These are phyloP conservation scores for Leptographium wingfieldii DNA, from an alignment of 2,329 filamentous ascomycete genomes.

Conservation along the genomic window DNA sequence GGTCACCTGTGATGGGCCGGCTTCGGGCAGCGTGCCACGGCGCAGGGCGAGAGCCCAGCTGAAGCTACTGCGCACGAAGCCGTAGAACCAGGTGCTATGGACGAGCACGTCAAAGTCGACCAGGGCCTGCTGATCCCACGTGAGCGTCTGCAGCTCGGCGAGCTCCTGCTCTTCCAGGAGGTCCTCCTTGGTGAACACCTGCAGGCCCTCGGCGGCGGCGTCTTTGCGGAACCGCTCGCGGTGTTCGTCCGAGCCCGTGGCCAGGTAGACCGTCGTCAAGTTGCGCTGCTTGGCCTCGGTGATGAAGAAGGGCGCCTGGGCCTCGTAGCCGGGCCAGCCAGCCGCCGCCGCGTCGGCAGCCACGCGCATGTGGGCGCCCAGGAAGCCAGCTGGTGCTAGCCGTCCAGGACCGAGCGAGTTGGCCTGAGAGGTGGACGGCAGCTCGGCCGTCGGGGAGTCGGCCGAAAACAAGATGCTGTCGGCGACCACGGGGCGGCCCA, in stretches of 20 bases:
- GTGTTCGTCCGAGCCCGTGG: slow-evolving; percentile 21
- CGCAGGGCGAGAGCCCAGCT: slow-evolving; percentile 9
- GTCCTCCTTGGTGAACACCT: slow-evolving; percentile 22
- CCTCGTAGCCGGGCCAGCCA: slow-evolving; percentile 22
- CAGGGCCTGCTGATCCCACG: slow-evolving; percentile 15
- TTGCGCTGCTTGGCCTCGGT: slow-evolving; percentile 17
- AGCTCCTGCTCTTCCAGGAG: slow-evolving; percentile 20
- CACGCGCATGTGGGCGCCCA: slow-evolving; percentile 25
- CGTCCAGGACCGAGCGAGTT: slow-evolving; percentile 8
- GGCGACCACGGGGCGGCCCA: slow-evolving; percentile 16
- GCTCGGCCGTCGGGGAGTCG: not conserved
- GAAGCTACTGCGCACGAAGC: slow-evolving; percentile 11
- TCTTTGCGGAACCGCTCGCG: slow-evolving; percentile 18
- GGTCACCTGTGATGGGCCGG: slow-evolving; percentile 3
- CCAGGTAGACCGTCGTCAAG: slow-evolving; percentile 22
- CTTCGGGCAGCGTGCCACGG: slow-evolving; percentile 10
- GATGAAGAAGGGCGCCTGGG: slow-evolving; percentile 25
- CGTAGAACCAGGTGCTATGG: slow-evolving; percentile 8
- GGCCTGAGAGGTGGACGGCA: not conserved
- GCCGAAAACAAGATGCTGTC: not conserved
- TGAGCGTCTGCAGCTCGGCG: slow-evolving; percentile 17
- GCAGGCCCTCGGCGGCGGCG: slow-evolving; percentile 15
- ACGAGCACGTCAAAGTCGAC: slow-evolving; percentile 11
- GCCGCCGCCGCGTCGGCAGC: slow-evolving; percentile 20
- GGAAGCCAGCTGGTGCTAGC: slow-evolving; percentile 19